phyloP scores from a whole-genome alignment of 2,329 filamentous ascomycete species.

The Paramyrothecium sp. region DNA sequence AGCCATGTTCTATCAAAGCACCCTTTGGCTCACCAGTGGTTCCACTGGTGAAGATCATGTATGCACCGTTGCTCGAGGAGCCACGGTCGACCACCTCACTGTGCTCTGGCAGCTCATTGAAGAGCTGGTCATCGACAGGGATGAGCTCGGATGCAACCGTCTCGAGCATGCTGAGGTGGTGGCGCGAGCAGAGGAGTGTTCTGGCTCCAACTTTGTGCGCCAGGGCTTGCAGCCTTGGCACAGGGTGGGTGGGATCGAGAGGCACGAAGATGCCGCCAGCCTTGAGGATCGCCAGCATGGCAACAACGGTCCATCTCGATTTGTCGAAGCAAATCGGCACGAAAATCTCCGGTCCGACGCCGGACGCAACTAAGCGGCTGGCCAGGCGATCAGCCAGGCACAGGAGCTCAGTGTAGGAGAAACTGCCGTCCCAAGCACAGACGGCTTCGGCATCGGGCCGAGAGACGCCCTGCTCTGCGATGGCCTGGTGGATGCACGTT shows the following conservation, averaged over 20 bases:
- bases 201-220: conserved; percentile 13
- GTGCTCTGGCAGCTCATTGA: conserved; percentile 2
- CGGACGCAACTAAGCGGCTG: conserved; percentile 1
- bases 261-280: conserved; percentile 21
- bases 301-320: conserved; percentile 23
- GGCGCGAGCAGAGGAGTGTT: conserved; percentile 16
- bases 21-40: conserved; percentile 17
- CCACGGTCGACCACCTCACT: conserved; percentile 2
- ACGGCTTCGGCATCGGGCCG: conserved; percentile 34
- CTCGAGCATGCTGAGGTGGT: conserved; percentile 12
- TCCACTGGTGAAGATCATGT: conserved; percentile 19
- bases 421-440: conserved; percentile 41
- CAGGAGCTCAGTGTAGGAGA: conserved; percentile 40
- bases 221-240: conserved; percentile 8
- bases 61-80: conserved; percentile 12
- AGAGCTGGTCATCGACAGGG: conserved; percentile 12
- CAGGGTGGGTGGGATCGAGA: conserved; percentile 17
- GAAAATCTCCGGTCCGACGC: conserved; percentile 23
- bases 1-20: conserved; percentile 15
- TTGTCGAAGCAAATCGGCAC: conserved; percentile 27
- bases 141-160: conserved; percentile 12
- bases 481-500: conserved; percentile 40
- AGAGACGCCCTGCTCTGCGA: conserved; percentile 32
- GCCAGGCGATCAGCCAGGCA: conserved; percentile 35
- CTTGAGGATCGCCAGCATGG: conserved; percentile 23